Evolutionary conservation across 441 rosid species (phyloP).

Genomic region (Pelargonium myrrhifolium): DNA sequence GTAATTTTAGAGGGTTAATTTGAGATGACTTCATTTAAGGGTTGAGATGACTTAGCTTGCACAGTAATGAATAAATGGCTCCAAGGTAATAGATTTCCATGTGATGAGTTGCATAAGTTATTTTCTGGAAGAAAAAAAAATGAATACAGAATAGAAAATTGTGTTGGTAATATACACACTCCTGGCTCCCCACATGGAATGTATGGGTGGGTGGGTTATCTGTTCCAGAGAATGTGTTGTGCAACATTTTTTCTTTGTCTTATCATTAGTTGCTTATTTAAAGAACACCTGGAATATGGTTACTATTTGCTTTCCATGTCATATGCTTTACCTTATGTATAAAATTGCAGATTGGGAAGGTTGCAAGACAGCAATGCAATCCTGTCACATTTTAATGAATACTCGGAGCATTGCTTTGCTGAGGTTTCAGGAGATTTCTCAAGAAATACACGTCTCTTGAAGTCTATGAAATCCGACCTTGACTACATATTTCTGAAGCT

Average conservation of each 20-base stretch:
- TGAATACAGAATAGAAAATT: not conserved
- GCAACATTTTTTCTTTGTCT: not conserved
- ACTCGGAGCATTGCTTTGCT: conserved; percentile 64
- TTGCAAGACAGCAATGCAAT: conserved; percentile 92
- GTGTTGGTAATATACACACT: not conserved
- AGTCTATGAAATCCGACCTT: conserved; percentile 73
- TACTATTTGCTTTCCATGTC: not conserved
- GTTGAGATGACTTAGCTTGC: not conserved
- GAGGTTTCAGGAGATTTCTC: conserved; percentile 66
- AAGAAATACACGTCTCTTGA: conserved; percentile 56
- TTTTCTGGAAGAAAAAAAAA: not conserved
- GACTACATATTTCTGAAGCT: conserved; percentile 85
- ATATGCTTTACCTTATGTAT: not conserved
- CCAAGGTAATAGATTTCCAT: not conserved
- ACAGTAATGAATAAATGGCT: not conserved
- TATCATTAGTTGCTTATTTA: not conserved
- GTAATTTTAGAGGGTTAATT: not conserved
- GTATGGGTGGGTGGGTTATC: not conserved
- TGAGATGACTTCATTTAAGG: too few relatives aligned
- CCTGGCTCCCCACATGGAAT: too few relatives aligned
- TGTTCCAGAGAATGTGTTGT: not conserved
- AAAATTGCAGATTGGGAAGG: conserved; percentile 68
- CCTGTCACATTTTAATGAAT: conserved; percentile 79
- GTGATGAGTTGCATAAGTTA: not conserved
- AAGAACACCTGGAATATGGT: not conserved